A percentile compares a stretch with the other conserved stretches of the same genome.
Conservation (phyloP, 768 basidiomycete species). For the Lactarius hatsudake region DNA sequence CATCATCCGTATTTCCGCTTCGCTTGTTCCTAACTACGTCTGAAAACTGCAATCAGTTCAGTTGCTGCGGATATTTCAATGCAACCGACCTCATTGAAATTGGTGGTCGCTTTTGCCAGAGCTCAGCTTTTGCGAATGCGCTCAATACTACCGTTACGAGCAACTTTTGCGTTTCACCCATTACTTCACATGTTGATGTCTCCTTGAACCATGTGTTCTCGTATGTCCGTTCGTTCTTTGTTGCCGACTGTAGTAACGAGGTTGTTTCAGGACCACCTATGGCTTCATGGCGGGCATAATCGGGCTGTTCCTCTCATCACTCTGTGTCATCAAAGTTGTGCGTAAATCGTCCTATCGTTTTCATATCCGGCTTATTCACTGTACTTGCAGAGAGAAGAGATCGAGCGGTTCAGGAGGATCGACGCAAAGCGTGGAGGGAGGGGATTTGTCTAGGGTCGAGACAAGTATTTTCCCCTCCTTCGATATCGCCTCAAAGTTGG, state of each 20-base stretch:
- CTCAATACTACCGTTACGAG: constrained; percentile 35
- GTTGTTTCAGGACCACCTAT: constrained; percentile 50
- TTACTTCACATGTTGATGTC: constrained; percentile 64
- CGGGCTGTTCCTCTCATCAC: constrained; percentile 70
- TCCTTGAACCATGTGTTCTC: constrained; percentile 83
- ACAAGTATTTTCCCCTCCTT: neutral
- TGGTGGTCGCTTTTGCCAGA: constrained; percentile 60
- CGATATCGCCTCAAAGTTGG: neutral
- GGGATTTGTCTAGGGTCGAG: constrained; percentile 67
- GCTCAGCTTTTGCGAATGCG: constrained; percentile 35
- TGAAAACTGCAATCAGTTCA: constrained; percentile 45
- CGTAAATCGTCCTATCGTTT: constrained; percentile 31
- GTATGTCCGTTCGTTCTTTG: constrained; percentile 44
- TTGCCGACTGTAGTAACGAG: neutral
- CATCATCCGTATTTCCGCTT: constrained; percentile 23
- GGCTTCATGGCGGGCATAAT: constrained; percentile 82
- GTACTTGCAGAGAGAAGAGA: constrained; percentile 61
- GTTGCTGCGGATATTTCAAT: constrained; percentile 81
- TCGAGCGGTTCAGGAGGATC: constrained; percentile 84
- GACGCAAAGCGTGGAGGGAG: constrained; percentile 84
- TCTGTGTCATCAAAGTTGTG: constrained; percentile 88
- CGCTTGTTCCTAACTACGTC: neutral
- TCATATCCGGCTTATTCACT: neutral
- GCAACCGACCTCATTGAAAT: constrained; percentile 51
- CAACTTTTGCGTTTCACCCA: constrained; percentile 70